Base-by-base conservation (phyloP, 805 yeast genomes). In the Lipomyces yamadae region DNA sequence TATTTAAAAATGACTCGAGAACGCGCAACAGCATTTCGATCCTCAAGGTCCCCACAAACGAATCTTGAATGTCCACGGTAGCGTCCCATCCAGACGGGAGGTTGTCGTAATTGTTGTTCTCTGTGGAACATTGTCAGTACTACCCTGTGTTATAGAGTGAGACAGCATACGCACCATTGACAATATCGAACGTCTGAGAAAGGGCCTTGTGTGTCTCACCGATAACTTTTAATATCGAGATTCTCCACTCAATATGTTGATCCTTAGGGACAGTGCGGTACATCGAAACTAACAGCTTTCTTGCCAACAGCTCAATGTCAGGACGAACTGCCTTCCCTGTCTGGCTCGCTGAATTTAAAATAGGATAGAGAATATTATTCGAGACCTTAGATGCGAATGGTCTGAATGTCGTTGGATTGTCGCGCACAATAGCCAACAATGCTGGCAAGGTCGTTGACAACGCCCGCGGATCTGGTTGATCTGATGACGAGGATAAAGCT, bases 191-290 rank as follows among this genome's bases (percentile, higher is more conserved):
- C 7, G 60, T 35, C 53, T 42, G 18, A 1, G 60, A 34, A 15
- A 66, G 24, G 7, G 58, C 54, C 37, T 39, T 60, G 32, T 68
- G 71, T 3, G 61, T 60, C 37, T 68, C 71, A 2, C 58, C 66
- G 7, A 68, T 34, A 6, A 56, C 50, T 15, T 54, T 53, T 8
- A 68, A 11, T 5, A 63, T 32, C 4, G 71, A 29, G 18, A 63
- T 33, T 29, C 57, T 56, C 71, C 71, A 68, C 34, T 66, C 70
- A 7, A 55, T 56, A 5, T 18, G 58, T n/a, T 60, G 65, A 11
- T 59, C 55, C 42, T 67, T 68, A 11, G 71, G 69, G 8, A 53
- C 62, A 5, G 62, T 50, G 7, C 53, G 52, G 45, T 68, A 66
- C 33, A 58, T 18, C 15, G 59, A 54, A 11, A 59, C 67, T 30